Conservation (phyloP, 2,329 filamentous ascomycete genomes). For the Colletotrichum magnum region DNA sequence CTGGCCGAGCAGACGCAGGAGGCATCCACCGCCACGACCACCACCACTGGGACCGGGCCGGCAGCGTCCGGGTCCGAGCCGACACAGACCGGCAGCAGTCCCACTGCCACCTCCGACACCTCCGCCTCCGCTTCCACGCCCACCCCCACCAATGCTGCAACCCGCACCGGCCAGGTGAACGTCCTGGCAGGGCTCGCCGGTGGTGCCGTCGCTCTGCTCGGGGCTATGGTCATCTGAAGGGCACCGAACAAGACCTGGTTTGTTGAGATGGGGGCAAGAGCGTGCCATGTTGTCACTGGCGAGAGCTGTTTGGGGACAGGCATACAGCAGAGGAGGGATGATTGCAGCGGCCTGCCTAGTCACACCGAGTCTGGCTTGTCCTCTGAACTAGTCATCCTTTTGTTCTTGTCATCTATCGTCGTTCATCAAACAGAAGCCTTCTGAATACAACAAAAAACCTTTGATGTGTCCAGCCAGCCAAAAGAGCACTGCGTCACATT, state of each 20-base stretch:
- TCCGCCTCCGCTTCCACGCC: constrained; percentile 39
- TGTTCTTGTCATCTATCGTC: too few species aligned
- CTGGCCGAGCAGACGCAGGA: constrained; percentile 43
- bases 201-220: constrained; percentile 45
- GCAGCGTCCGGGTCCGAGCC: constrained; percentile 33
- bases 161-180: constrained; percentile 52
- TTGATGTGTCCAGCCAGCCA: too few species aligned
- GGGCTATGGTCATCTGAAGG: constrained; percentile 52
- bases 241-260: not conserved
- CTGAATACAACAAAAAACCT: too few species aligned
- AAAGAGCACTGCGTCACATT: too few species aligned
- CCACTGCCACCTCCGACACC: not conserved
- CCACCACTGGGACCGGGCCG: constrained; percentile 11
- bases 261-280: not conserved
- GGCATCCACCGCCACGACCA: constrained; percentile 14
- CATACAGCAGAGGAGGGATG: too few species aligned
- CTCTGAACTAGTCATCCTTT: too few species aligned
- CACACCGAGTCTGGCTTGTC: too few species aligned
- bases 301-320: too few species aligned
- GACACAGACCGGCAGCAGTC: constrained; percentile 3
- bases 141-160: constrained; percentile 49
- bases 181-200: constrained; percentile 53
- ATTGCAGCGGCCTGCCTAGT: too few species aligned
- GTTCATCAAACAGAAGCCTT: too few species aligned
- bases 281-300: not conserved